These are phyloP conservation scores for Thyridium curvatum DNA, from an alignment of 2,329 filamentous ascomycete species.

Conservation along the genomic window DNA sequence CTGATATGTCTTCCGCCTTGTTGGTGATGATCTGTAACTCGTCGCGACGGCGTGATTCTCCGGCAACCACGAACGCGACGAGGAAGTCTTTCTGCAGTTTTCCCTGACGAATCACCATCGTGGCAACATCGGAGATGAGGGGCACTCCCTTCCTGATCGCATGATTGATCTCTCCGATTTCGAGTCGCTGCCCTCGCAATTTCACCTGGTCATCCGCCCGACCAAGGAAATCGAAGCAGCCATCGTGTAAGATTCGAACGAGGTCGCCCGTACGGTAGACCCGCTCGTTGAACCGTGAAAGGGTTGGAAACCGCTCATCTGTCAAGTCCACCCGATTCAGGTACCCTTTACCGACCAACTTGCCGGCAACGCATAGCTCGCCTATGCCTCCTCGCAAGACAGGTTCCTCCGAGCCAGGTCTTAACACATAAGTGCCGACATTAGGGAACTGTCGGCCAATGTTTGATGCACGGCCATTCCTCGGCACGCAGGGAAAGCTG, in stretches of 20 bases:
- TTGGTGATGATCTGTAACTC: constrained; percentile 18
- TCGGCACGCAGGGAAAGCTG: constrained; percentile 76
- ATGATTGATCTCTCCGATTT: constrained; percentile 87
- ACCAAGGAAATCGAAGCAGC: constrained; percentile 80
- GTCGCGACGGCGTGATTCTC: background rate
- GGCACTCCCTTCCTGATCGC: constrained; percentile 58
- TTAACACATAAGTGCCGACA: constrained; percentile 75
- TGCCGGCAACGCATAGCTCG: constrained; percentile 83
- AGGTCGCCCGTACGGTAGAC: constrained; percentile 88
- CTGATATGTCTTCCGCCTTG: constrained; percentile 30
- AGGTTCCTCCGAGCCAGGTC: constrained; percentile 60
- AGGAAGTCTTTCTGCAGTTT: constrained; percentile 75
- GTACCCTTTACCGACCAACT: constrained; percentile 84
- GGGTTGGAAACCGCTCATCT: constrained; percentile 63
- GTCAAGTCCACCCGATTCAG: constrained; percentile 76
- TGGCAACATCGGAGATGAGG: constrained; percentile 63
- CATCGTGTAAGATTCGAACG: constrained; percentile 73
- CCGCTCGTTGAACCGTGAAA: constrained; percentile 46
- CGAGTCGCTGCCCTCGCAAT: constrained; percentile 78
- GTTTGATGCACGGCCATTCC: constrained; percentile 75
- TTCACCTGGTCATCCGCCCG: constrained; percentile 91
- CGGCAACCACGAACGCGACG: constrained; percentile 62
- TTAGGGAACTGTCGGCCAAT: constrained; percentile 85
- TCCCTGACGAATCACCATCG: constrained; percentile 66
- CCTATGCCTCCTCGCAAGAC: constrained; percentile 75